A percentile compares a stretch with the other conserved stretches of the same genome.
phyloP scores from a whole-genome alignment of 345 rosid species.

The Euphorbia pulcherrima region DNA sequence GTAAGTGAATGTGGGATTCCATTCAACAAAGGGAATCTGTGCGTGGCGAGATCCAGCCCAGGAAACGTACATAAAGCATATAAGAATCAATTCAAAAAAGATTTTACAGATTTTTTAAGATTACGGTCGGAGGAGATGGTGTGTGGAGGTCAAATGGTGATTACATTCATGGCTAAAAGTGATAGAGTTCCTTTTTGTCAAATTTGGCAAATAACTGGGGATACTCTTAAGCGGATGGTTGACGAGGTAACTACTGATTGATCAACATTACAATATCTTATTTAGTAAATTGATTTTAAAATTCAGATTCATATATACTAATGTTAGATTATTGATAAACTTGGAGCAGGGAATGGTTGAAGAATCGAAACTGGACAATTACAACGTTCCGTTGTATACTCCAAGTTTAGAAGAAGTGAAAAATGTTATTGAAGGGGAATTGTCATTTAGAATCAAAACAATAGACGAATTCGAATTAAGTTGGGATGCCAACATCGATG shows the following conservation, averaged over 20 bases:
- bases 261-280: too few species aligned
- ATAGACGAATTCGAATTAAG: not conserved
- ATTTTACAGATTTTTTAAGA: constrained; percentile 41
- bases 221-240: constrained; percentile 11
- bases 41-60: constrained; percentile 33
- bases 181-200: constrained; percentile 40
- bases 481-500: constrained; percentile 1
- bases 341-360: constrained; percentile 5
- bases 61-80: constrained; percentile 33
- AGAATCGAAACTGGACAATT: constrained; percentile 10
- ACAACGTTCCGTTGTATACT: constrained; percentile 7
- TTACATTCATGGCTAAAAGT: not conserved
- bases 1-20: not conserved
- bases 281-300: too few species aligned
- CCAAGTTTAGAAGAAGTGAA: not conserved
- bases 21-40: constrained; percentile 17
- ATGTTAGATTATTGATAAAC: not conserved
- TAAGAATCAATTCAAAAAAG: constrained; percentile 38
- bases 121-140: constrained; percentile 41
- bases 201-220: too few species aligned
- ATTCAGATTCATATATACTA: too few species aligned
- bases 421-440: constrained; percentile 5
- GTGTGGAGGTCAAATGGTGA: not conserved
- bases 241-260: not conserved
- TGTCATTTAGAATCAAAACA: not conserved